Evolutionary conservation across 78 protist species (phyloP), one percentile per base, ranked within the genome.

Genomic region (Isochrysis galbana): DNA sequence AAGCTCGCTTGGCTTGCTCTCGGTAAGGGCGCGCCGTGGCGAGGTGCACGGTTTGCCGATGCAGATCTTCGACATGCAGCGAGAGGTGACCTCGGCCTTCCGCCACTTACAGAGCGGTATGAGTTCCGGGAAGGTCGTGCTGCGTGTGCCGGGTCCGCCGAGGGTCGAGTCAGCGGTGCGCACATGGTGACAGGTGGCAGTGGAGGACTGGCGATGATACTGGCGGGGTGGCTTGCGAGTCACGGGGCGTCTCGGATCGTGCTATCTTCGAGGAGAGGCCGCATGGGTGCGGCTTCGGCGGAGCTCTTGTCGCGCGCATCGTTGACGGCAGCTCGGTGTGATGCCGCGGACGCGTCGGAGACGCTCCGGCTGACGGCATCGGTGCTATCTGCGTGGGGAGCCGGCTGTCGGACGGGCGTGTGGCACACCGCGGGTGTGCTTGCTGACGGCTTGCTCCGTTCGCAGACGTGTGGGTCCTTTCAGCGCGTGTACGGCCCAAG

Each of bases 101-200:
- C 55, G 78, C 84, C 26, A 39, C 44, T 34, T 90, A 48, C 48
- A 67, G 55, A 44, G 77, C 55, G 92, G 84, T 21, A 0, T 22
- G 21, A 67, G 38, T 83, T 39, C 54, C 32, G 92, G 92, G 34
- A 90, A 90, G 92, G 46, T 90, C n/a, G 92, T 90, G 84, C 54
- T 90, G 55, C 69, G 82, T 39, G 34, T 61, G n/a, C n/a, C n/a
- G 21, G 54, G 32, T 34, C 2, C 51, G n/a, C 34, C 86, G 47
- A 41, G 48, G 1, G 34, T 4, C 23, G 25, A 7, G 48, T n/a
- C 34, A 7, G 0, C 38, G 93, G 93, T 14, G 0, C 38, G 44
- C 48, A 45, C 38, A 74, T 74, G 38, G 67, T 90, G 39, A 42
- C 87, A 10, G 93, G 93, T 45, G 93, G 93, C 34, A 21, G 2